phyloP scores from a whole-genome alignment of 805 yeast species.

The Lipomyces anomalus region DNA sequence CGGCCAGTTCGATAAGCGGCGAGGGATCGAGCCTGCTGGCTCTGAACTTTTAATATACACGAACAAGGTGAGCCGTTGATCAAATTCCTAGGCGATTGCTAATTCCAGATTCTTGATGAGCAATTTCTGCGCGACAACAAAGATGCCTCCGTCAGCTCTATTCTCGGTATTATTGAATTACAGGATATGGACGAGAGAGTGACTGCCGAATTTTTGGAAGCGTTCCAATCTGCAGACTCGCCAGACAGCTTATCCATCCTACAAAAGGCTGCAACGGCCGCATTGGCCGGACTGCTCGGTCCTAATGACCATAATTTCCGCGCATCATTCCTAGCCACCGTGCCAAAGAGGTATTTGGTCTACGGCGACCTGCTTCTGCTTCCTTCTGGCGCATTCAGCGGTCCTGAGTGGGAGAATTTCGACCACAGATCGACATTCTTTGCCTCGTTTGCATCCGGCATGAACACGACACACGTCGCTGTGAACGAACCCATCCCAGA shows the following conservation, averaged over 20 bases:
- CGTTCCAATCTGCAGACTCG: background rate
- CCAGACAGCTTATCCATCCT: background rate
- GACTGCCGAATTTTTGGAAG: background rate
- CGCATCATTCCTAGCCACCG: background rate
- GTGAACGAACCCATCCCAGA: conserved; percentile 58
- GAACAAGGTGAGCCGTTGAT: conserved; percentile 4
- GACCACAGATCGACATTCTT: conserved; percentile 12
- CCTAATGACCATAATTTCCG: background rate
- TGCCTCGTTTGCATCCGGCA: conserved; percentile 22
- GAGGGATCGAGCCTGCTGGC: conserved; percentile 14
- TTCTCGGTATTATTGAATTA: background rate
- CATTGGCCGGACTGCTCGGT: too few species aligned
- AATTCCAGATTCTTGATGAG: background rate
- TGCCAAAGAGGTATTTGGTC: conserved; percentile 52
- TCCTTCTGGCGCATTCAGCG: conserved; percentile 34
- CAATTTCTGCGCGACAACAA: background rate
- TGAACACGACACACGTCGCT: conserved; percentile 56
- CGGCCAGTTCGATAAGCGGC: conserved; percentile 8
- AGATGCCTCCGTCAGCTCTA: background rate
- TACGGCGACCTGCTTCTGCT: conserved; percentile 60
- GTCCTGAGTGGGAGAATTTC: conserved; percentile 29
- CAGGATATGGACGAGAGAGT: background rate
- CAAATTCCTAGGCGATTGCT: too few species aligned
- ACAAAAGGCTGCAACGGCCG: background rate
- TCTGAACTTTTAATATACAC: conserved; percentile 12